Conservation (phyloP, 73 alveolate genomes). For the Tetrahymena malaccensis region DNA sequence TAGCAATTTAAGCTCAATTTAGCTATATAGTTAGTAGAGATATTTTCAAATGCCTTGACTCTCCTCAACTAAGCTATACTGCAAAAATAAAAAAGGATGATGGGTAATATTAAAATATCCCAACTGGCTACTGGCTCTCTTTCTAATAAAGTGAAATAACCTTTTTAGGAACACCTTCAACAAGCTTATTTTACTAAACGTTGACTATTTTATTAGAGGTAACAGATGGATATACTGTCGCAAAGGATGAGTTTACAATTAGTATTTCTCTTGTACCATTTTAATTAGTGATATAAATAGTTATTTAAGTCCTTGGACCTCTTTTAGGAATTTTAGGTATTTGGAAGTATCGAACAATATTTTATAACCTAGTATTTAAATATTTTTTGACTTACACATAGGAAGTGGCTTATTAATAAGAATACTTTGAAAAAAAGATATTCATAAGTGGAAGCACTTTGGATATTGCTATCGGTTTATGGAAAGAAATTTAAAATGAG, state of each 20-base stretch:
- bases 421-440: background rate
- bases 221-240: background rate
- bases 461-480: background rate
- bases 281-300: too few relatives aligned
- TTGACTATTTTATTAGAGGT: background rate
- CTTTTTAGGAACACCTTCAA: background rate
- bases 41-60: background rate
- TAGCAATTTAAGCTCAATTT: background rate
- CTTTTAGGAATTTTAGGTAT: background rate
- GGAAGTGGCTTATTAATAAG: background rate
- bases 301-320: background rate
- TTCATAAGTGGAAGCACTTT: background rate
- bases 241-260: background rate
- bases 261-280: background rate
- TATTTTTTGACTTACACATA: background rate
- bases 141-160: background rate
- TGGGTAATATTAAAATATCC: background rate
- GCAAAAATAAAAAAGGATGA: background rate
- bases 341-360: background rate
- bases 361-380: too few relatives aligned
- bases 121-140: background rate
- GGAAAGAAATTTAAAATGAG: background rate
- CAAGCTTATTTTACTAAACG: background rate
- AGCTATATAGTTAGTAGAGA: background rate
- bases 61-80: background rate